Conservation (phyloP, 164 flowering plant genomes). For the Cinnamomum micranthum region DNA sequence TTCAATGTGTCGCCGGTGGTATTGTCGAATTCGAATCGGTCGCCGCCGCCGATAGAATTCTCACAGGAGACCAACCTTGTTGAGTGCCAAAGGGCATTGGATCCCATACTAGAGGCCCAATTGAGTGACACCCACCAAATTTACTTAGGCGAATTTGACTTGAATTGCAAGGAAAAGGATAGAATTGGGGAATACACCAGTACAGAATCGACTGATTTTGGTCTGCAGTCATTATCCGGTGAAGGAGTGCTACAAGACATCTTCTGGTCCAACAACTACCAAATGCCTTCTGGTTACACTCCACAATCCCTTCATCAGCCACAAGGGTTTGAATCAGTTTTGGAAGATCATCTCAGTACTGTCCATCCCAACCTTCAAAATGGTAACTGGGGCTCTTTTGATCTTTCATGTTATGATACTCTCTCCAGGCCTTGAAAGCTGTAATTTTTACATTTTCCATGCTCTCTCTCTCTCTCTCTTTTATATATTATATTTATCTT, state of each 20-base stretch:
- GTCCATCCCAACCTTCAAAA: constrained; percentile 12
- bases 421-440: constrained; percentile 23
- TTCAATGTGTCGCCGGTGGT: constrained; percentile 4
- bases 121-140: constrained; percentile 1
- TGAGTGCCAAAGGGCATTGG: constrained; percentile 4
- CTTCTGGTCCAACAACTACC: constrained; percentile 26
- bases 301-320: constrained; percentile 27
- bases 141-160: constrained; percentile 1
- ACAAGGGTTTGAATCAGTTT: constrained; percentile 24
- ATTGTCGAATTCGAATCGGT: constrained; percentile 6
- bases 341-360: constrained; percentile 20
- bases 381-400: constrained; percentile 37
- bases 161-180: background rate
- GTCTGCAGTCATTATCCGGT: constrained; percentile 12
- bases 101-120: background rate
- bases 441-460: background rate
- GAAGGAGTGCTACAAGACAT: constrained; percentile 18
- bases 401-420: constrained; percentile 25
- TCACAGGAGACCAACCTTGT: background rate
- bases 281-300: constrained; percentile 14
- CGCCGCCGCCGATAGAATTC: background rate
- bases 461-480: too few relatives aligned
- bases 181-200: constrained; percentile 1
- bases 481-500: too few relatives aligned
- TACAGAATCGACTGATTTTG: constrained; percentile 7